Evolutionary conservation across 1,284 basidiomycete genomes (phyloP).

Genomic region (Kwoniella shivajii): DNA sequence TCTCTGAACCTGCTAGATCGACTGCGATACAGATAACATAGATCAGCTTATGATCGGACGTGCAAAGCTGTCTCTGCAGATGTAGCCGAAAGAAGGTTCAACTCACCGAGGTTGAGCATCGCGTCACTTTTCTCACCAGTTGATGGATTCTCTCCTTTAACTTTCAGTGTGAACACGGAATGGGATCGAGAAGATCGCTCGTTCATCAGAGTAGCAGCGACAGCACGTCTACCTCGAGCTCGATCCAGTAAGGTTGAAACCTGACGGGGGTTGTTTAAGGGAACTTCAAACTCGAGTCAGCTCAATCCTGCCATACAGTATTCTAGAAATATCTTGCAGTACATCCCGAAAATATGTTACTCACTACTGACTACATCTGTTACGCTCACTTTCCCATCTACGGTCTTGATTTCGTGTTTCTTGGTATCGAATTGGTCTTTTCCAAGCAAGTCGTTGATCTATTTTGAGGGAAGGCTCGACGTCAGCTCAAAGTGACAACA

Average conservation of each 20-base stretch:
- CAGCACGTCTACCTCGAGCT: constrained; percentile 82
- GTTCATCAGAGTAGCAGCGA: constrained; percentile 96
- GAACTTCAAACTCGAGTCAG: constrained; percentile 54
- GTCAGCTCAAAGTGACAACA: neutral
- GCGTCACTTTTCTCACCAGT: constrained; percentile 72
- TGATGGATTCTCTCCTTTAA: constrained; percentile 68
- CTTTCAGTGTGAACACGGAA: constrained; percentile 64
- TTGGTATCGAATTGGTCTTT: constrained; percentile 81
- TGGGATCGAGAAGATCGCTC: constrained; percentile 95
- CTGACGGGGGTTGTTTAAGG: constrained; percentile 74
- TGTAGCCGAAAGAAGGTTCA: neutral
- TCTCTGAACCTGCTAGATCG: constrained; percentile 90
- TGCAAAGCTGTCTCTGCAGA: constrained; percentile 53
- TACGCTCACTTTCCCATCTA: constrained; percentile 68
- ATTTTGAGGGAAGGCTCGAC: neutral
- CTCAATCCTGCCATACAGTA: constrained; percentile 52
- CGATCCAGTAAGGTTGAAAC: constrained; percentile 74
- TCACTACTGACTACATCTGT: constrained; percentile 73
- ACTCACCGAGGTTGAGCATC: constrained; percentile 47
- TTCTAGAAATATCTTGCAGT: neutral
- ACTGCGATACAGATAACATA: constrained; percentile 55
- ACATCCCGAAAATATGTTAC: constrained; percentile 18
- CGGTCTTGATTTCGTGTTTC: constrained; percentile 93
- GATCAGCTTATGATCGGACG: constrained; percentile 1
- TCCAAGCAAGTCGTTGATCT: constrained; percentile 95